Percentiles rank a stretch among this genome's conserved stretches.
phyloP scores from a whole-genome alignment of 176 grass and related monocot species.

The Tillandsia leiboldiana region DNA sequence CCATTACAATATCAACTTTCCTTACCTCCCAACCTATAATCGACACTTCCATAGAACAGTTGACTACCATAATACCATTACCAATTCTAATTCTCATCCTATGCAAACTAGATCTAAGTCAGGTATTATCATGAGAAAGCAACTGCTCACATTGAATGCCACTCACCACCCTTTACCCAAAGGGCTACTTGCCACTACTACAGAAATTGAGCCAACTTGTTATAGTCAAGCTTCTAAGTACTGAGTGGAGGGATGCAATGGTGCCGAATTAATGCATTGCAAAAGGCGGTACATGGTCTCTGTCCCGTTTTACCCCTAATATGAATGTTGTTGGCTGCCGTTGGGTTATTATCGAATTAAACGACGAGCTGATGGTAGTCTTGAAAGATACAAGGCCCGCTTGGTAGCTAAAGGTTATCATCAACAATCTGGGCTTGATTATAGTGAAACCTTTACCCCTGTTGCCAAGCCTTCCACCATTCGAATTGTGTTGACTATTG shows the following conservation, averaged over 20 bases:
- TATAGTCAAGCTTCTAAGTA: neutral
- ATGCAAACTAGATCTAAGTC: neutral
- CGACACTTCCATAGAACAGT: neutral
- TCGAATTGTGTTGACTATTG: neutral
- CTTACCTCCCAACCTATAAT: too few relatives aligned
- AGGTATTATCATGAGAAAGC: neutral
- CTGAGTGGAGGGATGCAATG: neutral
- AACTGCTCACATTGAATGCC: neutral
- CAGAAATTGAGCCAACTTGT: neutral
- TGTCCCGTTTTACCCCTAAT: neutral
- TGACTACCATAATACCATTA: neutral
- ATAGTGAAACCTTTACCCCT: neutral
- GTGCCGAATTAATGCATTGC: neutral
- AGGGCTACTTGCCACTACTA: neutral
- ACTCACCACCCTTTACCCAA: neutral
- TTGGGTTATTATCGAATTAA: too few relatives aligned
- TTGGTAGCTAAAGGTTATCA: too few relatives aligned
- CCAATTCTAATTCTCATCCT: neutral
- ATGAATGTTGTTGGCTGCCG: too few relatives aligned
- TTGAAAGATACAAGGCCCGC: too few relatives aligned
- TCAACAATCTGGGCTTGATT: neutral
- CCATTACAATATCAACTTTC: too few relatives aligned
- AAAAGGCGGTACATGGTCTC: neutral
- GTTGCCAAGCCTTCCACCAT: neutral
- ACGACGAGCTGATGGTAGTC: too few relatives aligned